Evolutionary conservation across 208 protist species (phyloP), one percentile per base, ranked within the genome.

Genomic region (Porcisia deanei): DNA sequence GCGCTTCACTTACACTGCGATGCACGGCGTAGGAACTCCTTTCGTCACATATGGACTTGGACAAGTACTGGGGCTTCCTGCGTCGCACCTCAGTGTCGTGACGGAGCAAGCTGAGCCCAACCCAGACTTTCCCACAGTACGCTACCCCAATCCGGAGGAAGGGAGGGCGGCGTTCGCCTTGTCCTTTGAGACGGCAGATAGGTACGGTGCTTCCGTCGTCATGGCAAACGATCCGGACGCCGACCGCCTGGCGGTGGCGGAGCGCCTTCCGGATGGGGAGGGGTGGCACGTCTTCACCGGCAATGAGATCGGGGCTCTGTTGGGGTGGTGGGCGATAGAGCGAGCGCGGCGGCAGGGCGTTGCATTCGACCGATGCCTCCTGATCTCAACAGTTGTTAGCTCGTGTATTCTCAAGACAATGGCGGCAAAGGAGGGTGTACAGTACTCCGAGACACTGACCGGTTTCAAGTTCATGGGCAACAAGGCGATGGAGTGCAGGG

Each of bases 401-500:
- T 90, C 83, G 52, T 88, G 73, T 65, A 92, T 99, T 69, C 85
- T 99, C 2, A 70, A 81, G 45, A 88, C 94, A 22, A 99, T 99
- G 84, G 97, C 97, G 6, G 73, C 85, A 41, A 89, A 85, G 47
- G 97, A 99, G 78, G 98, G 98, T 0, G 91, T 98, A 57, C 57
- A 82, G 37, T 98, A 92, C 79, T 83, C 93, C 64, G 98, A 99
- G 70, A 99, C 97, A 10, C 88, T 99, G 57, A 99, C 99, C 34
- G 99, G 99, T 39, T 99, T 99, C 87, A 99, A 99, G 85, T 99
- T 98, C 94, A 97, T 99, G 75, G 99, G 98, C 75, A 98, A 94
- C 82, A 64, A 85, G 12, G 91, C 95, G 5, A 59, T 91, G 18
- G 80, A 90, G 41, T 61, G 94, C 25, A 78, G 84, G 65, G 75